These are phyloP conservation scores for Syzygium grande DNA, from an alignment of 345 rosid species.

Conservation along the genomic window DNA sequence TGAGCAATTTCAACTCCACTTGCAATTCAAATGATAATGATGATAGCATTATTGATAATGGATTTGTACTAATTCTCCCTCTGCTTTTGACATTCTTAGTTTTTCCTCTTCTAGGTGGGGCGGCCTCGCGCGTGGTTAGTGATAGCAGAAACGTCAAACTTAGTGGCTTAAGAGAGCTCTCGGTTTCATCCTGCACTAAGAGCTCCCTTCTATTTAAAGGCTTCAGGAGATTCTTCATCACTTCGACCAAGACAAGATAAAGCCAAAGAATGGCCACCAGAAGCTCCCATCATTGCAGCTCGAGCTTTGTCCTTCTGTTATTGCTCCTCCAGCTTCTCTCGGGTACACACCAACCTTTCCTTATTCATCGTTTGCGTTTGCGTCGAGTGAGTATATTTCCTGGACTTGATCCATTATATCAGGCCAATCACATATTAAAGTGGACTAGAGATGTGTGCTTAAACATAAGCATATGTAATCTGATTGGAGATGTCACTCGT, in stretches of 20 bases:
- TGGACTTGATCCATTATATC: neutral
- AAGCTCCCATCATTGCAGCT: neutral
- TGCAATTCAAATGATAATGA: neutral
- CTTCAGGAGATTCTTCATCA: neutral
- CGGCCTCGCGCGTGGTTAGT: conserved; percentile 10
- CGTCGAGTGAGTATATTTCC: neutral
- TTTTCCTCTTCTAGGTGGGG: conserved; percentile 4
- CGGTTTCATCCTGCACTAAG: neutral
- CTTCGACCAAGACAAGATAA: neutral
- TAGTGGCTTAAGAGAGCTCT: conserved; percentile 26
- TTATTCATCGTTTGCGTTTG: neutral
- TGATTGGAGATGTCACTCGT: neutral
- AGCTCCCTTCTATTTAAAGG: neutral
- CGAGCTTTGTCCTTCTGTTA: conserved; percentile 28
- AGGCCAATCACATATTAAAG: neutral
- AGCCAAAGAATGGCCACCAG: neutral
- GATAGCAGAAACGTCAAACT: conserved; percentile 21
- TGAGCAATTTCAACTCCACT: neutral
- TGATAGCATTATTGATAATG: neutral
- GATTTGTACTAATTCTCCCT: neutral
- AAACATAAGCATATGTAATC: neutral
- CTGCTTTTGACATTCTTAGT: neutral
- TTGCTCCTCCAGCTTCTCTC: conserved; percentile 33
- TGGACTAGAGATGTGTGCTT: neutral
- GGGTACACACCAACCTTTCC: conserved; percentile 16